Percentiles rank a stretch among this genome's conserved stretches.
Conservation (phyloP, 768 basidiomycete species). For the Candolleomyces eurysporus region DNA sequence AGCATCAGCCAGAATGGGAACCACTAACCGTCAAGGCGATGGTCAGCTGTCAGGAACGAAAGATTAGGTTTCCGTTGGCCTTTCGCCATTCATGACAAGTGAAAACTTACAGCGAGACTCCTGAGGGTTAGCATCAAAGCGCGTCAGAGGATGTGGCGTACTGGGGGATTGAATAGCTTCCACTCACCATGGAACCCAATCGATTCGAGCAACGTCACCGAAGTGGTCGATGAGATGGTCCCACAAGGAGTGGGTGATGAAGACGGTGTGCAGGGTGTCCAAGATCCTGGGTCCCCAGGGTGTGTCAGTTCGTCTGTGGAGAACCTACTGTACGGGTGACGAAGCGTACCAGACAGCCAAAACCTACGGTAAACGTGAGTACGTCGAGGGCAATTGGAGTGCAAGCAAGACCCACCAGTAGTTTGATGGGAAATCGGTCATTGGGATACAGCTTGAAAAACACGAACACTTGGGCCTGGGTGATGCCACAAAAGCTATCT, state of each 20-base stretch:
- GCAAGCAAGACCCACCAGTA: conserved; percentile 21
- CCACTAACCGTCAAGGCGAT: not conserved
- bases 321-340: conserved; percentile 5
- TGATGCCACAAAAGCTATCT: conserved; percentile 27
- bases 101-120: conserved; percentile 1
- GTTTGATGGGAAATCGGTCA: conserved; percentile 24
- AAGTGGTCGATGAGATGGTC: conserved; percentile 34
- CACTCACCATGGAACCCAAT: conserved; percentile 35
- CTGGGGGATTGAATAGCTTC: too few species aligned
- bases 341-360: conserved; percentile 27
- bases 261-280: conserved; percentile 35
- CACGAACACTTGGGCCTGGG: conserved; percentile 30
- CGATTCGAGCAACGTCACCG: conserved; percentile 22
- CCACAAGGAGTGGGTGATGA: conserved; percentile 40
- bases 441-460: conserved; percentile 33
- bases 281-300: conserved; percentile 25
- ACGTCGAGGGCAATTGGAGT: not conserved
- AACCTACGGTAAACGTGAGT: conserved; percentile 21
- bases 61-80: not conserved
- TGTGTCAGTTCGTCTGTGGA: not conserved
- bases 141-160: not conserved
- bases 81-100: not conserved
- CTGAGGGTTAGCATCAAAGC: not conserved
- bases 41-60: not conserved
- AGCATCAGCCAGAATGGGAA: not conserved